These are phyloP conservation scores for Clavispora phyllophila DNA, from an alignment of 805 yeast species.

Conservation along the genomic window DNA sequence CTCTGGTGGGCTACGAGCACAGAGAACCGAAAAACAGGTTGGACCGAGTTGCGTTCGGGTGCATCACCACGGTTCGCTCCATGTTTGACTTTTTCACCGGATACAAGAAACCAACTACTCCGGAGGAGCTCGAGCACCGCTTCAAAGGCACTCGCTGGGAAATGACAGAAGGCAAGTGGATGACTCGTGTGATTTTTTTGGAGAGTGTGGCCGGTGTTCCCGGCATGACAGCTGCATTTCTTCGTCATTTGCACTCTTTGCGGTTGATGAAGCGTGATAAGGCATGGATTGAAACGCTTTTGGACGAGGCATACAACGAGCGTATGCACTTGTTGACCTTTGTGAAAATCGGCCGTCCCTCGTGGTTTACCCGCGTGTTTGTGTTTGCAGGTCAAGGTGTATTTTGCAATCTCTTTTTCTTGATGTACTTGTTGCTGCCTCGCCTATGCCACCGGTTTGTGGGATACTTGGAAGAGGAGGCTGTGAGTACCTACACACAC, in stretches of 20 bases:
- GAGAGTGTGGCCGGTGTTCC: constrained; percentile 80
- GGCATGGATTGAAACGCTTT: constrained; percentile 70
- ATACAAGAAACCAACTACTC: constrained; percentile 50
- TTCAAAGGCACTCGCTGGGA: constrained; percentile 38
- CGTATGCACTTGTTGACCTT: constrained; percentile 73
- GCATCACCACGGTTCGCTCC: constrained; percentile 41
- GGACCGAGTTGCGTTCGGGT: constrained; percentile 49
- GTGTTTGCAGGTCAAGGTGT: constrained; percentile 66
- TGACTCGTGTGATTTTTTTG: constrained; percentile 55
- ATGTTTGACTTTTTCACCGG: constrained; percentile 63
- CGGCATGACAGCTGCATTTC: constrained; percentile 69
- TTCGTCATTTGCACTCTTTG: constrained; percentile 62
- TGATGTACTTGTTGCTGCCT: constrained; percentile 54
- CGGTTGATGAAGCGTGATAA: constrained; percentile 60
- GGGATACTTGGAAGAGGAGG: constrained; percentile 75
- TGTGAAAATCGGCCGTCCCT: constrained; percentile 59
- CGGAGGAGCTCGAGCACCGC: constrained; percentile 18
- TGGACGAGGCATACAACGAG: constrained; percentile 75
- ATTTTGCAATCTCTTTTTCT: constrained; percentile 61
- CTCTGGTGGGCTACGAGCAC: constrained; percentile 45
- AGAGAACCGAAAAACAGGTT: constrained; percentile 42
- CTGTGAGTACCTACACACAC: constrained; percentile 64
- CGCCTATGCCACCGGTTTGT: constrained; percentile 69
- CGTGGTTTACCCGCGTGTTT: constrained; percentile 48
- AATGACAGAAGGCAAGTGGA: constrained; percentile 63